Percentiles rank a stretch among this genome's conserved stretches.
Conservation (phyloP, 371 early-diverging fungal genomes). For the Rhizopus sp. region DNA sequence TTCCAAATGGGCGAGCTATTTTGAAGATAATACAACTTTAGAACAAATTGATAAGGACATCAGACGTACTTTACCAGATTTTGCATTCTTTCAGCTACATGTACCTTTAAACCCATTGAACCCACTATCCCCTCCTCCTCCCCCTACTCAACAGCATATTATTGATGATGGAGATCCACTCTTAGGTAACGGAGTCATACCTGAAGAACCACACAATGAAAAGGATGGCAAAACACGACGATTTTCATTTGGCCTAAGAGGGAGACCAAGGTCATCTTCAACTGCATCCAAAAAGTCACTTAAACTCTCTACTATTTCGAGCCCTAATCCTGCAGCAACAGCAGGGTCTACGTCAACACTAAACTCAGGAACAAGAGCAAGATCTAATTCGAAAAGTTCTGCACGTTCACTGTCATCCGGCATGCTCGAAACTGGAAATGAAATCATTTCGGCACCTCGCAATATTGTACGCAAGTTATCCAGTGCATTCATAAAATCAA, state of each 20-base stretch:
- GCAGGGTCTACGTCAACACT: background rate
- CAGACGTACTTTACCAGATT: constrained; percentile 79
- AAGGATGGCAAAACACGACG: constrained; percentile 27
- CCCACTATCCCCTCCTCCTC: background rate
- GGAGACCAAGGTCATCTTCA: constrained; percentile 46
- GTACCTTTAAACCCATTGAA: constrained; percentile 36
- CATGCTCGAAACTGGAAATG: constrained; percentile 19
- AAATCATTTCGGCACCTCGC: constrained; percentile 37
- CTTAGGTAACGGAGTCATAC: background rate
- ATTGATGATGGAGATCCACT: constrained; percentile 17
- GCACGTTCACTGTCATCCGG: constrained; percentile 43
- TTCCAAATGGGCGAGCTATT: constrained; percentile 59
- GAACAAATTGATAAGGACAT: constrained; percentile 89
- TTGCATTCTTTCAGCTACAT: constrained; percentile 73
- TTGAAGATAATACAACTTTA: constrained; percentile 59
- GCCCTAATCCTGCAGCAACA: background rate
- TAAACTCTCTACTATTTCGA: background rate
- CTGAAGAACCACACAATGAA: constrained; percentile 10
- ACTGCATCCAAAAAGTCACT: constrained; percentile 45
- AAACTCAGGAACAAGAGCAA: constrained; percentile 15
- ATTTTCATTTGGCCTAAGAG: constrained; percentile 37
- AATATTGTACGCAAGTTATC: constrained; percentile 51
- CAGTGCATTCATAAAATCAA: constrained; percentile 31
- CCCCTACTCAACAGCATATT: background rate
- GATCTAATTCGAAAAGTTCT: constrained; percentile 50